Evolutionary conservation across 331 rosid species (phyloP), one percentile per base, ranked within the genome.

Genomic region (Dryas integrifolia): DNA sequence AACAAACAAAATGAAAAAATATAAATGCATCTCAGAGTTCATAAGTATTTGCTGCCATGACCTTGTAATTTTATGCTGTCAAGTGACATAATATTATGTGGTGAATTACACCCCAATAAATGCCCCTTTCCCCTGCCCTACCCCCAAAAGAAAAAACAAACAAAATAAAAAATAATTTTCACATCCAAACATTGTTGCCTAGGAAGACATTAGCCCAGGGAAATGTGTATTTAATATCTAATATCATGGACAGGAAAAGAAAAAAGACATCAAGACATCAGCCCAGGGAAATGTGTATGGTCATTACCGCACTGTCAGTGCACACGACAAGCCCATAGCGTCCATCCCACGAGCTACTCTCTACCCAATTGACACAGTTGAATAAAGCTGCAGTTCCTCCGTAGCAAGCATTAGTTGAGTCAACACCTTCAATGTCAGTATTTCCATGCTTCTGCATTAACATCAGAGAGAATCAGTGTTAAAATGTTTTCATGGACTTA

Each of bases 311-410:
- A 74, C 97, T 95, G 78, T 95, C 99, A 12, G 97, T 89, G 82
- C 93, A 91, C 86, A 95, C 97, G 67, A 95, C 99, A 67, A 95
- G 97, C 61, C 97, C 99, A 67, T 95, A 92, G 67, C 97, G 99
- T 26, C 99, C 99, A 79, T 95, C 99, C 99, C 99, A 95, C 15
- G 99, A 95, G 82, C 77, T 84, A 86, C 99, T 91, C 84, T 95
- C 98, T 71, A 94, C 96, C 98, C 98, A 94, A 46, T 94, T 94
- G 85, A 91, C 97, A 84, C 98, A 94, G 74, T 94, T 94, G 86
- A 94, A 89, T 78, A 94, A 79, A 66, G 98, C 98, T 39, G 98
- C 98, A 68, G 98, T 94, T 78, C 98, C 98, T 39, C 98, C 98
- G 78, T 94, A 94, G 89, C 97, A 94, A 41, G 98, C 98, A 75